These are phyloP conservation scores for Pulveroboletus sp. DNA, from an alignment of 768 basidiomycete species.

Conservation along the genomic window DNA sequence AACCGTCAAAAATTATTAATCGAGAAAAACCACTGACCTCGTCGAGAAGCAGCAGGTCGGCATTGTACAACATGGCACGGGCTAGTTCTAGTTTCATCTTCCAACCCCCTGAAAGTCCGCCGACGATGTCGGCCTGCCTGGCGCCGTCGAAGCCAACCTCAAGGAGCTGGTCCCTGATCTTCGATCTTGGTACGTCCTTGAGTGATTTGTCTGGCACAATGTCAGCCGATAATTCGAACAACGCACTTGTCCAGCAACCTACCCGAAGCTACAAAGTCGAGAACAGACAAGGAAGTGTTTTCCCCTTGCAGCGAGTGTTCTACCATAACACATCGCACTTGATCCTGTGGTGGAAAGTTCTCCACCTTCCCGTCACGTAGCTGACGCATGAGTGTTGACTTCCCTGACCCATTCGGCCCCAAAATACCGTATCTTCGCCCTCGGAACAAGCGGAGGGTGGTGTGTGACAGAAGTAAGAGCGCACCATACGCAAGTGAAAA, in stretches of 20 bases:
- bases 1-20: constrained; percentile 24
- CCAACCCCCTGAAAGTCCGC: constrained; percentile 94
- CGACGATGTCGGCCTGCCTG: constrained; percentile 81
- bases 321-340: constrained; percentile 91
- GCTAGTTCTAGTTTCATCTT: constrained; percentile 99
- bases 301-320: constrained; percentile 96
- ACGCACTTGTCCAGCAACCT: constrained; percentile 21
- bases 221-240: constrained; percentile 1
- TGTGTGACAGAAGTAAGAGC: constrained; percentile 90
- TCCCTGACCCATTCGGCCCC: constrained; percentile 94
- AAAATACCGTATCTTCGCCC: constrained; percentile 94
- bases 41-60: constrained; percentile 78
- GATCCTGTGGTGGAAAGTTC: constrained; percentile 87
- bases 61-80: constrained; percentile 95
- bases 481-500: constrained; percentile 97
- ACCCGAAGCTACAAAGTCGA: constrained; percentile 90
- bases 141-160: constrained; percentile 91
- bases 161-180: constrained; percentile 73
- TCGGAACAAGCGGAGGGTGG: constrained; percentile 81
- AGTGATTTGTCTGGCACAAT: constrained; percentile 62
- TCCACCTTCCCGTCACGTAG: constrained; percentile 93
- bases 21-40: constrained; percentile 48
- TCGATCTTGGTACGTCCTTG: constrained; percentile 53
- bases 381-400: constrained; percentile 94
- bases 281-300: constrained; percentile 73